phyloP scores from a whole-genome alignment of 139 green algal species.

The Auxenochlorella pyrenoidosa region DNA sequence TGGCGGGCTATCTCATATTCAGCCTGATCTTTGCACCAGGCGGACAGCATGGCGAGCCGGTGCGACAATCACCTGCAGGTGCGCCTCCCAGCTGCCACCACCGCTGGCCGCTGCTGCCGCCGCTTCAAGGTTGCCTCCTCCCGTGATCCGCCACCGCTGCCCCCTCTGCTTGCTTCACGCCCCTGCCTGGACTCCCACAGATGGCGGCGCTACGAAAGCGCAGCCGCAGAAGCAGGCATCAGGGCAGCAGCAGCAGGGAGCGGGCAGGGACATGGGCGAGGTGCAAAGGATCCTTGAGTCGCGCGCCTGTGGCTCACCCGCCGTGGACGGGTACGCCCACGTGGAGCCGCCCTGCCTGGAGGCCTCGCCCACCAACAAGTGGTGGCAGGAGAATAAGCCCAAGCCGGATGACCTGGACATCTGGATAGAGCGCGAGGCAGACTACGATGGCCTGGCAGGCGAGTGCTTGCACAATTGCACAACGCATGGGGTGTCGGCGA shows the following conservation, averaged over 20 bases:
- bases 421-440: constrained; percentile 52
- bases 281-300: constrained; percentile 24
- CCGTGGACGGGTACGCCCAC: constrained; percentile 75
- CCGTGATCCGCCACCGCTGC: background rate
- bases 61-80: background rate
- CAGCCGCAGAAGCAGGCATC: background rate
- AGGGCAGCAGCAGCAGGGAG: background rate
- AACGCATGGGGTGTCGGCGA: too few relatives aligned
- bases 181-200: too few relatives aligned
- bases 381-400: constrained; percentile 28
- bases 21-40: background rate
- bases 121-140: background rate
- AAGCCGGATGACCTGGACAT: constrained; percentile 38
- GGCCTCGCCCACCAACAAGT: constrained; percentile 53
- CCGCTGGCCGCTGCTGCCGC: background rate
- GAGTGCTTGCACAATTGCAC: constrained; percentile 2
- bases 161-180: background rate
- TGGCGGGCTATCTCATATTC: background rate
- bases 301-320: constrained; percentile 70
- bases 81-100: background rate
- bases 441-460: constrained; percentile 80
- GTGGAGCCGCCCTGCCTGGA: constrained; percentile 70
- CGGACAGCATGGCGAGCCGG: background rate
- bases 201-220: background rate
- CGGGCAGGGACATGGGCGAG: background rate